A percentile compares a stretch with the other conserved stretches of the same genome.
These are phyloP conservation scores for Aegilops tauschii DNA, from an alignment of 176 grass and related monocot species.

Conservation along the genomic window DNA sequence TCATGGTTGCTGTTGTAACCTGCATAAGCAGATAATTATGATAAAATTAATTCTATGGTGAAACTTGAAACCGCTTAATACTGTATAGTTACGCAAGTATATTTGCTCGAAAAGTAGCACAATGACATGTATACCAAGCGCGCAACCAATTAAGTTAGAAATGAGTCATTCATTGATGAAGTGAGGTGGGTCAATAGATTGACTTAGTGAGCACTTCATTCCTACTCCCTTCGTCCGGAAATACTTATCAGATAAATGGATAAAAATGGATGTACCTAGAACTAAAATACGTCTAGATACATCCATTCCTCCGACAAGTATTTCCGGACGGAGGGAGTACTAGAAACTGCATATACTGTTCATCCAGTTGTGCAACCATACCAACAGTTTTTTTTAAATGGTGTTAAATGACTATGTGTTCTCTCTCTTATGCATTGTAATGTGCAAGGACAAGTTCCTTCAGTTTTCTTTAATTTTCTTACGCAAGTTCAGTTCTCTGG, in stretches of 20 bases:
- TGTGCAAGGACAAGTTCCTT: slow-evolving; percentile 2
- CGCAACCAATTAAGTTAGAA: not conserved
- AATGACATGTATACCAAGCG: not conserved
- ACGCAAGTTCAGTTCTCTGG: not conserved
- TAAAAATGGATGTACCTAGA: too few species aligned
- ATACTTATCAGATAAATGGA: too few species aligned
- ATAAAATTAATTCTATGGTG: not conserved
- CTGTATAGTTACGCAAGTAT: not conserved
- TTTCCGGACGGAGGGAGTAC: too few species aligned
- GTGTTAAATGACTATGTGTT: not conserved
- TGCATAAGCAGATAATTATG: not conserved
- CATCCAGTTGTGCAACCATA: slow-evolving; percentile 7
- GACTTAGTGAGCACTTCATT: not conserved
- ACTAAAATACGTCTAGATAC: too few species aligned
- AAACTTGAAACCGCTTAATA: not conserved
- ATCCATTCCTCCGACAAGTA: too few species aligned
- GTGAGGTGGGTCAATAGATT: not conserved
- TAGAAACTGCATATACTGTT: not conserved
- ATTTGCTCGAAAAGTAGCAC: not conserved
- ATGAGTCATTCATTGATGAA: not conserved
- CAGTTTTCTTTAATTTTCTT: not conserved
- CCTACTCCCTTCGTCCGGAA: not conserved
- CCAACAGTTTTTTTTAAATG: not conserved
- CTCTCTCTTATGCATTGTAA: not conserved
- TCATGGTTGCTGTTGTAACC: slow-evolving; percentile 86